Evolutionary conservation across 192 early-diverging fungal genomes (phyloP).

Genomic region (Coemansia sp.): DNA sequence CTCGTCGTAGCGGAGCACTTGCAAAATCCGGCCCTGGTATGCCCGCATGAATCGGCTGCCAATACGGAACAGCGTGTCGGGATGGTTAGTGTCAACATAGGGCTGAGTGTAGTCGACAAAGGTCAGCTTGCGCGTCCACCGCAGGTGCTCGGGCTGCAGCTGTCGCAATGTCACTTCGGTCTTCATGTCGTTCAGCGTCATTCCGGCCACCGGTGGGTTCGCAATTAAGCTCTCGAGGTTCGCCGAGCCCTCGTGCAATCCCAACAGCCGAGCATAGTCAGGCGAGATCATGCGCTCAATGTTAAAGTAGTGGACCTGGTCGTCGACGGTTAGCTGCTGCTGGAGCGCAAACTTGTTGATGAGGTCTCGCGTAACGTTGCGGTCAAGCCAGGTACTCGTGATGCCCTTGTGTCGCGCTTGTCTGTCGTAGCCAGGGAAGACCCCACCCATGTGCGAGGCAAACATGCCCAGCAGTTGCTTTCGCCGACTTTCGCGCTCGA

Average conservation of each 20-base stretch:
- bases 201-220: constrained; percentile 39
- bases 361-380: constrained; percentile 48
- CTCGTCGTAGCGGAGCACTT: constrained; percentile 53
- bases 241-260: constrained; percentile 24
- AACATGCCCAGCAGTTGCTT: constrained; percentile 53
- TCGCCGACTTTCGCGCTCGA: constrained; percentile 51
- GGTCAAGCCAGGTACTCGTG: constrained; percentile 49
- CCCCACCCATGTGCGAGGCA: constrained; percentile 50
- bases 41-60: constrained; percentile 50
- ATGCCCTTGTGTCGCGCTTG: constrained; percentile 43
- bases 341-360: constrained; percentile 53
- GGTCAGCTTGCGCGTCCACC: constrained; percentile 54
- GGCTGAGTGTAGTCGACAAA: constrained; percentile 55
- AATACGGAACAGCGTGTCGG: constrained; percentile 52
- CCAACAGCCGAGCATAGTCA: constrained; percentile 29
- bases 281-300: constrained; percentile 45
- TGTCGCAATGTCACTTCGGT: constrained; percentile 45
- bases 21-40: constrained; percentile 40
- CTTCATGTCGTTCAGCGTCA: constrained; percentile 52
- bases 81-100: constrained; percentile 50
- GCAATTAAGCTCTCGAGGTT: constrained; percentile 25
- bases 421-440: constrained; percentile 52
- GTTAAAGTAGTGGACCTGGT: constrained; percentile 54
- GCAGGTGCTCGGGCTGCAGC: constrained; percentile 51
- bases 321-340: constrained; percentile 38